Base-by-base conservation (phyloP, 306 rosid genomes). In the Gastrolobium bilobum region DNA sequence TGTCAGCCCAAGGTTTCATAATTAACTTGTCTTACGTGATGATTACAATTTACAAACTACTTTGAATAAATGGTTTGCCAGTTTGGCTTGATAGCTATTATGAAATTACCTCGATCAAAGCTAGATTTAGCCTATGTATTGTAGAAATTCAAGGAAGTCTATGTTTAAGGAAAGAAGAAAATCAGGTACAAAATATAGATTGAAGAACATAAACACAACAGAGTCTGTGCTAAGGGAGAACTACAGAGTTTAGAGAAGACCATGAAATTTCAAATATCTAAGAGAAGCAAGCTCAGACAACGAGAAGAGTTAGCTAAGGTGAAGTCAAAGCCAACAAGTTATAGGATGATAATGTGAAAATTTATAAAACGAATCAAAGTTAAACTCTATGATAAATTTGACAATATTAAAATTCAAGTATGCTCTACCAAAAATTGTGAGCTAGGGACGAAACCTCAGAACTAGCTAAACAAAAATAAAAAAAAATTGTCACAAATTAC, bases 51-150 rank as follows among this genome's bases (percentile, higher is more conserved):
- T 33, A 34, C 58, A 43, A 43, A 34, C 29, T 26, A 60, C 26
- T 69, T 7, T 47, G 39, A 79, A 47, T 60, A 58, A 47, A 69
- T 71, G 57, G 47, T 38, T 42, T 30, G 69, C 71, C 15, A 70
- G 64, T 51, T 79, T 71, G 11, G 56, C 54, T 59, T 20, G 29
- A n/a, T 26, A 57, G 48, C 14, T 54, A 65, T 77, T 35, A 15
- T 38, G 64, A 4, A 26, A 39, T 56, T 39, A 10, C 5, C 44
- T 71, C 13, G 0, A 56, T 40, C 66, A 73, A 40, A 73, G 38
- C 39, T 42, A 56, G 29, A 48, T 31, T 31, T 61, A 48, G 31
- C 8, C 75, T 33, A 48, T 6, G 54, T 73, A 13, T 13, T 30
- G n/a, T 57, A 8, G 44, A 73, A 58, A 73, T 43, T 34, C 34